Evolutionary conservation across 2,329 filamentous ascomycete species (phyloP), one percentile per base, ranked within the genome.

Genomic region (Scorias spongiosa): DNA sequence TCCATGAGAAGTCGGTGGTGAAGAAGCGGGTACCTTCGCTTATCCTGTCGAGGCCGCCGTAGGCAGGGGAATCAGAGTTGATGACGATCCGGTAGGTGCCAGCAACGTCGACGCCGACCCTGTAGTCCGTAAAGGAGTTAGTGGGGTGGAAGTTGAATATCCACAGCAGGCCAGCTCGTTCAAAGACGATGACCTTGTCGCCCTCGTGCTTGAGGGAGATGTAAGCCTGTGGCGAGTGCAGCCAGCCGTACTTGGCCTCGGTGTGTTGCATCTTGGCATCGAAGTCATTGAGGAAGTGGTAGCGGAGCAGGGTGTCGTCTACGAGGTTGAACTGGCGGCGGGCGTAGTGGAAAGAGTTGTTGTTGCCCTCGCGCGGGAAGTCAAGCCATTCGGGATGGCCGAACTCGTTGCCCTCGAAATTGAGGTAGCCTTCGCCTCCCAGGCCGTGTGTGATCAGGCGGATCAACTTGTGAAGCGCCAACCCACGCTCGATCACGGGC

Each of bases 341-440:
- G 12, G 61, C 60, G 49, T 63, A 63, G 51, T 63, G 59, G 51
- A 63, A 62, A 47, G 54, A 57, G 51, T 63, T 63, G 48, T 49
- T 48, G 49, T 62, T 62, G 44, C 91, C 91, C 57, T 81, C 86
- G 42, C 91, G 84, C 3, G 91, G 91, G 65, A 98, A 98, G 63
- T 98, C 91, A 34, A 98, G 82, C 91, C 91, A 98, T 65, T 98
- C 91, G 0, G 91, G 91, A 60, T 98, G 91, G 1, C 91, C 91
- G 58, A 98, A 98, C 64, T 98, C 91, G 64, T 98, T 98, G 48
- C 91, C 91, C 66, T 95, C 88, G 55, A 98, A 98, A 68, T 96
- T 98, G 43, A 98, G 81, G 59, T 94, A 98, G 34, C 89, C 91
- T 65, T 98, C 91, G 44, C 91, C 91, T 46, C 91, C 91, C 12